Conservation (phyloP, 2,329 filamentous ascomycete species). For the Colletotrichum tanaceti region DNA sequence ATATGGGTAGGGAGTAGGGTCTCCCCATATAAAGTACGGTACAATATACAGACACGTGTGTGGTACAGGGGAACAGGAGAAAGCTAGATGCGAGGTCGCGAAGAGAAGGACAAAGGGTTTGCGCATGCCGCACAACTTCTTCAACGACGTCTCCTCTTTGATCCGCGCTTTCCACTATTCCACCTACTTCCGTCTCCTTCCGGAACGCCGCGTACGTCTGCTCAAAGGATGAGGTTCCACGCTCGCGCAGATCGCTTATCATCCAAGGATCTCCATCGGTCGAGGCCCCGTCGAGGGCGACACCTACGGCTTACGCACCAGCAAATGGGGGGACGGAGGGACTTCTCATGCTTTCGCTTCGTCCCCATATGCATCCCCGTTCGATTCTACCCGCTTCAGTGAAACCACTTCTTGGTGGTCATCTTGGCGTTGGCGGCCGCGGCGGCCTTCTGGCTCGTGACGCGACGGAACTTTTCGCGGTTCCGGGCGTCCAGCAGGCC, state of each 20-base stretch:
- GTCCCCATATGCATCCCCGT: neutral
- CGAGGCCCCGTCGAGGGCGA: neutral
- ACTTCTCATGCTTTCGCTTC: neutral
- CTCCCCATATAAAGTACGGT: neutral
- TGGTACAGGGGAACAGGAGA: neutral
- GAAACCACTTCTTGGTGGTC: constrained; percentile 44
- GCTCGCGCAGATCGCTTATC: neutral
- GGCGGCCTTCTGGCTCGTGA: constrained; percentile 50
- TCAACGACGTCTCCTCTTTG: neutral
- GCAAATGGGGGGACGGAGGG: neutral
- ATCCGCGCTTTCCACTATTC: neutral
- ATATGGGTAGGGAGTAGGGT: neutral
- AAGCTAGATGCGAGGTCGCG: neutral
- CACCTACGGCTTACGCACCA: neutral
- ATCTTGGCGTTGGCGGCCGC: constrained; percentile 62
- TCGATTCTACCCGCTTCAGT: constrained; percentile 1
- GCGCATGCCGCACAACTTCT: neutral
- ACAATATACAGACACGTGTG: constrained; percentile 11
- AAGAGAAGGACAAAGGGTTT: neutral
- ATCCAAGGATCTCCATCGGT: neutral
- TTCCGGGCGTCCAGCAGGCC: constrained; percentile 65
- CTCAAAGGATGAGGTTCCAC: constrained; percentile 3
- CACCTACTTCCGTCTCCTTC: neutral
- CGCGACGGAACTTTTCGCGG: constrained; percentile 64
- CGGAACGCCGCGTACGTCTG: constrained; percentile 8